Conservation (phyloP, 306 rosid species). For the Prosopis cineraria region DNA sequence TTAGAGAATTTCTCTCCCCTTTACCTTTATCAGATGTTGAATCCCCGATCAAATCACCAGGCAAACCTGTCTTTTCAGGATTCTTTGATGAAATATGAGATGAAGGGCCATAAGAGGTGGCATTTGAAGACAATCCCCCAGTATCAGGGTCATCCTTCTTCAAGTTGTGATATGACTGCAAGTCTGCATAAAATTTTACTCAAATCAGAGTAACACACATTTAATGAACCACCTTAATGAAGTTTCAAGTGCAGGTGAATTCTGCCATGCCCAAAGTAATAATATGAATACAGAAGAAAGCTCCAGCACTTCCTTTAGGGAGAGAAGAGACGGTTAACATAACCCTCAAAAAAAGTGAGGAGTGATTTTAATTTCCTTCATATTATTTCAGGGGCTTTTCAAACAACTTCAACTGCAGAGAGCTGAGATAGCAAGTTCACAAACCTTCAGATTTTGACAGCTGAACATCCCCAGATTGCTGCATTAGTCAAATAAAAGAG, state of each 20-base stretch:
- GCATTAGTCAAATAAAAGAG: slow-evolving; percentile 43
- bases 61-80: slow-evolving; percentile 50
- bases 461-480: slow-evolving; percentile 60
- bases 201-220: slow-evolving; percentile 19
- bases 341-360: neutral
- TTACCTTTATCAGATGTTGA: slow-evolving; percentile 48
- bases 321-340: neutral
- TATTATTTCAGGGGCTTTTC: slow-evolving; percentile 26
- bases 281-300: slow-evolving; percentile 20
- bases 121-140: slow-evolving; percentile 45
- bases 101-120: slow-evolving; percentile 45
- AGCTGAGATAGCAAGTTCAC: slow-evolving; percentile 43
- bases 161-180: slow-evolving; percentile 39
- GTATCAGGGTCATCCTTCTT: slow-evolving; percentile 57
- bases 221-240: slow-evolving; percentile 19
- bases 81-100: slow-evolving; percentile 45
- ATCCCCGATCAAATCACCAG: slow-evolving; percentile 46
- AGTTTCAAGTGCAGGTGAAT: slow-evolving; percentile 15
- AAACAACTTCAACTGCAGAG: slow-evolving; percentile 21
- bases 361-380: slow-evolving; percentile 28
- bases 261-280: slow-evolving; percentile 26
- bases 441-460: slow-evolving; percentile 65
- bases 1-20: slow-evolving; percentile 50
- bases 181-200: slow-evolving; percentile 50
- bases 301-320: slow-evolving; percentile 3